Evolutionary conservation across 495 filamentous ascomycete genomes (phyloP).

Genomic region (Xylaria intraflava): DNA sequence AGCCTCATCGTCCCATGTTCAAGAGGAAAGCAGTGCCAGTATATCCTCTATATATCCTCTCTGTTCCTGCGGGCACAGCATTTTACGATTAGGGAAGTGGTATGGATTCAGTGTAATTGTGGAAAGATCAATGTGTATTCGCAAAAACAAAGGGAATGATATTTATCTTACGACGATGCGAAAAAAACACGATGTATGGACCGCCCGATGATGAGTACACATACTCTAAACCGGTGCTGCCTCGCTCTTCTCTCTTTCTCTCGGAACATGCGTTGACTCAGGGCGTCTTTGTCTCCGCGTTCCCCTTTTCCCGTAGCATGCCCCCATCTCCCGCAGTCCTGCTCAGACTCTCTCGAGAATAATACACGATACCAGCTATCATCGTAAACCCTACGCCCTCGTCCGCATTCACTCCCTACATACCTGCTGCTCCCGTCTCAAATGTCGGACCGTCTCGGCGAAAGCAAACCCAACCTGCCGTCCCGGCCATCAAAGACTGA

Average conservation of each 20-base stretch:
- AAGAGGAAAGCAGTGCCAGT: neutral
- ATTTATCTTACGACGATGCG: neutral
- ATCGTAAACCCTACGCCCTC: too few relatives aligned
- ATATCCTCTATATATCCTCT: neutral
- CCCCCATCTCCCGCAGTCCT: neutral
- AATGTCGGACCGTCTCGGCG: too few relatives aligned
- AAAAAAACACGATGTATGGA: neutral
- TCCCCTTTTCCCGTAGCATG: neutral
- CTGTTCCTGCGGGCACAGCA: neutral
- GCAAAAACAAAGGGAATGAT: neutral
- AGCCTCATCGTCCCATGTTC: neutral
- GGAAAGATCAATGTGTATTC: slow-evolving; percentile 1
- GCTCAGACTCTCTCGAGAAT: neutral
- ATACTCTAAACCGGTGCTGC: neutral
- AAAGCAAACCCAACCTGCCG: too few relatives aligned
- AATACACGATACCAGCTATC: neutral
- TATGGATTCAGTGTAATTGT: neutral
- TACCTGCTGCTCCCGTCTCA: too few relatives aligned
- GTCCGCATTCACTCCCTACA: too few relatives aligned
- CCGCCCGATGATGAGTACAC: neutral
- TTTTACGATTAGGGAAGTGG: neutral
- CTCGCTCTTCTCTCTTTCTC: neutral
- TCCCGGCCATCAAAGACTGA: neutral
- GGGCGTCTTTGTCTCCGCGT: neutral
- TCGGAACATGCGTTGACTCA: neutral